Evolutionary conservation across 2,329 filamentous ascomycete species (phyloP).

Genomic region (Aspergillus floridensis): DNA sequence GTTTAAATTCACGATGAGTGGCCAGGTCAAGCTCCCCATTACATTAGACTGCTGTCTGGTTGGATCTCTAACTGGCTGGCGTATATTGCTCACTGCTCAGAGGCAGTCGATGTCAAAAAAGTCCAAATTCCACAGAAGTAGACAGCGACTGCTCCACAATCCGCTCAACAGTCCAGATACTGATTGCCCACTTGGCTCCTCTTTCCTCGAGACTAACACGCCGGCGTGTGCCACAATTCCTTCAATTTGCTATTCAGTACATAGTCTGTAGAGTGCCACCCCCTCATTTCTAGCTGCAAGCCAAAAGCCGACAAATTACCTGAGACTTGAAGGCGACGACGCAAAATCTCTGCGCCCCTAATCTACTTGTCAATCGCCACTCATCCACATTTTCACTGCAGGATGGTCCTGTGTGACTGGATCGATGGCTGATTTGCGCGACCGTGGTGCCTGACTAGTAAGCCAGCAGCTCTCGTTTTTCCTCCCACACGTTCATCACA

Average conservation of each 20-base stretch:
- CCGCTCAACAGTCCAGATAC: neutral
- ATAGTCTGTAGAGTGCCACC: neutral
- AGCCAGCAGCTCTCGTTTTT: neutral
- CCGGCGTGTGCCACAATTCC: neutral
- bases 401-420: slow-evolving; percentile 5
- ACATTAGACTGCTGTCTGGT: neutral
- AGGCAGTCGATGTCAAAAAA: neutral
- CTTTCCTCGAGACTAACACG: neutral
- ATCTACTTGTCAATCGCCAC: neutral
- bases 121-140: neutral
- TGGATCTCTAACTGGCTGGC: neutral
- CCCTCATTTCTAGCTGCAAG: neutral
- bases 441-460: slow-evolving; percentile 11
- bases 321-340: neutral
- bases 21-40: neutral
- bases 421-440: neutral
- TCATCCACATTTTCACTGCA: neutral
- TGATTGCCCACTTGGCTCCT: neutral
- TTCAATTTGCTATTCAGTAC: neutral
- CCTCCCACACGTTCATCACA: slow-evolving; percentile 4
- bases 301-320: neutral
- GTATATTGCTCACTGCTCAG: neutral
- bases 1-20: neutral
- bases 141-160: too few species aligned
- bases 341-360: neutral